Evolutionary conservation across 345 rosid genomes (phyloP), one percentile per base, ranked within the genome.

Genomic region (Combretum micranthum): DNA sequence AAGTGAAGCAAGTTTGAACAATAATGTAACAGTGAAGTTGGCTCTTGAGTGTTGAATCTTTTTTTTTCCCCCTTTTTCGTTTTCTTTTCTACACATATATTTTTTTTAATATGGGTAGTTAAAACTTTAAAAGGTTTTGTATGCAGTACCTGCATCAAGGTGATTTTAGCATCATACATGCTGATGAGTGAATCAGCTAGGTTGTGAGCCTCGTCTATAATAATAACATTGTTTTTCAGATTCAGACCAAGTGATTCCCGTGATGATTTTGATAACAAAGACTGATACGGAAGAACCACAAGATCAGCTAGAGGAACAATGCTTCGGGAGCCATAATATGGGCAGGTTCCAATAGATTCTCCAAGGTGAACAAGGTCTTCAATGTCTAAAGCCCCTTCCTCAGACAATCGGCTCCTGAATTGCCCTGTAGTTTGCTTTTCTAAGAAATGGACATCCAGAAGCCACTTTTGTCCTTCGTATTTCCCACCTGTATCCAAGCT

Each of bases 171-270:
- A 64, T 86, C 90, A 57, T 88, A 82, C 90, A 92, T 88, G 77
- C 79, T 83, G 69, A 80, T 81, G 56, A 92, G 88, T 44, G 98
- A 84, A 73, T 92, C 98, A 57, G 98, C 98, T 56, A 92, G 79
- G 73, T 92, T 92, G 74, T 92, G 96, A 62, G 96, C 98, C 79
- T 92, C 98, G 32, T 88, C 98, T 62, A 92, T 84, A 57, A 92
- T 84, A 59, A 92, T 80, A 60, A 92, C 79, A 72, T 59, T 86
- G 20, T 80, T 79, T 72, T 83, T 86, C 85, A 88, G 77, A 63
- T 73, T 79, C 52, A 92, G 79, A 20, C 90, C 96, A 61, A 92
- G 96, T 51, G 88, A 80, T 56, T 92, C 96, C 42, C 95, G 86
- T n/a, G 98, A 84, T 42, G 96, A 78, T 81, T 86, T 84, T 71